Evolutionary conservation across 805 yeast species (phyloP), one percentile per base, ranked within the genome.

Genomic region (Hanseniaspora nectarophila): DNA sequence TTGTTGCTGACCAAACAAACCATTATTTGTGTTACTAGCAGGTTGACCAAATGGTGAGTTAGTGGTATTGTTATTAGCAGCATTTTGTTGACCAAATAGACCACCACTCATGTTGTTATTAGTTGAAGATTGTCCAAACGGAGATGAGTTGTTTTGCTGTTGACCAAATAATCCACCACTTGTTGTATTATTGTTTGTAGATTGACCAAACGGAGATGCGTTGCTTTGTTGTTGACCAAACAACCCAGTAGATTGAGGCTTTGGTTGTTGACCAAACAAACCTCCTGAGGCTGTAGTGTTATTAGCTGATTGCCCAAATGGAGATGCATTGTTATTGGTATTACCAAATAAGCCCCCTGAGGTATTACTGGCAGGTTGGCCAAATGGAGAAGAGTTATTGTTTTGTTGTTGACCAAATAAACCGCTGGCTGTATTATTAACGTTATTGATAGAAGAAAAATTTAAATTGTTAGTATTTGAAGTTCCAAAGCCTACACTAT

Each of bases 1-100:
- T 56, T 61, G 63, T 42, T 60, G 55, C 51, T 68, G 59, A 34
- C 77, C 76, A 64, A 75, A 70, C 23, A 70, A 59, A 2, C 70
- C 65, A 33, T 61, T 63, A 23, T 51, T 55, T 54, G 57, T 54
- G 51, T 23, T 56, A 63, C 55, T 58, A 60, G 57, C 56, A 28
- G 56, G 52, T 42, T 62, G 60, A n/a, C 70, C 70, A 57, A 67
- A 66, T 15, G 35, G 33, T 13, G 44, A 26, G 23, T 47, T 51
- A 56, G 62, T 59, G 42, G 58, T 64, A 44, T 58, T 65, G 56
- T 21, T 32, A n/a, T 16, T 43, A 55, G 51, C 51, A 34, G 50
- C 60, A 43, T 53, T 56, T 13, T 46, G 57, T 56, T 50, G 56
- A 6, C 70, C 70, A 58, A 67, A 67, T 31, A 64, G 55, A 7